These are phyloP conservation scores for Bryum argenteum DNA, from an alignment of 225 moss, liverwort and hornwort genomes.

Conservation along the genomic window DNA sequence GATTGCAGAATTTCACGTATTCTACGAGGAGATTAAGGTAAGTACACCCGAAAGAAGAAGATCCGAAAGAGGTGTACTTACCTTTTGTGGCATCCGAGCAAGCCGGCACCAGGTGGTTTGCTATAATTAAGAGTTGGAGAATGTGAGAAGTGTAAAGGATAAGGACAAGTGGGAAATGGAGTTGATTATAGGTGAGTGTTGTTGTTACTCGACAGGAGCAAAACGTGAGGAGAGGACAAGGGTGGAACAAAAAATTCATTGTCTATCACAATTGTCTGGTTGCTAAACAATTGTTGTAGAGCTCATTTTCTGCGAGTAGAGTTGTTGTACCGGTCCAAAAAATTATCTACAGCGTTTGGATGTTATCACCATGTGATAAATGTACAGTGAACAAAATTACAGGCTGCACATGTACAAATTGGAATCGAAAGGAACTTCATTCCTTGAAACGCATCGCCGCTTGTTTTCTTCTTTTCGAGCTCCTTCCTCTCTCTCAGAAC, in stretches of 20 bases:
- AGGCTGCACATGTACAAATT: conserved; percentile 13
- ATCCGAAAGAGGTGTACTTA: too few species aligned
- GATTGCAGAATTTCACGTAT: neutral
- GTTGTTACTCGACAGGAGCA: too few species aligned
- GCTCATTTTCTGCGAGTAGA: conserved; percentile 9
- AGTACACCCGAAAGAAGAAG: neutral
- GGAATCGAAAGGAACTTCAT: conserved; percentile 12
- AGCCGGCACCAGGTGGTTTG: too few species aligned
- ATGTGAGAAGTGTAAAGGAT: too few species aligned
- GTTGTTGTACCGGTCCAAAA: conserved; percentile 23
- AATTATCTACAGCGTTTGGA: conserved; percentile 28
- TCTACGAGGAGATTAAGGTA: neutral
- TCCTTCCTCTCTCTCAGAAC: conserved; percentile 41
- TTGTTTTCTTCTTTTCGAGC: neutral
- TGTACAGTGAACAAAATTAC: conserved; percentile 24
- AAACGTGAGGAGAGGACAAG: neutral
- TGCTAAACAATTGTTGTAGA: conserved; percentile 3
- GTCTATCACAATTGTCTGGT: neutral
- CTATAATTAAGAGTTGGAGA: too few species aligned
- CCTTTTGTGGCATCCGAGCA: too few species aligned
- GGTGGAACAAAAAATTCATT: conserved; percentile 22
- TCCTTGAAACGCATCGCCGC: conserved; percentile 35
- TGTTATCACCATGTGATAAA: conserved; percentile 20
- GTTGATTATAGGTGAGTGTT: too few species aligned
- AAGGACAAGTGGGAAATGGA: too few species aligned